Percentiles rank a stretch among this genome's conserved stretches.
Evolutionary conservation across 139 green algal species (phyloP).

Genomic region (Coelastrella sp.): DNA sequence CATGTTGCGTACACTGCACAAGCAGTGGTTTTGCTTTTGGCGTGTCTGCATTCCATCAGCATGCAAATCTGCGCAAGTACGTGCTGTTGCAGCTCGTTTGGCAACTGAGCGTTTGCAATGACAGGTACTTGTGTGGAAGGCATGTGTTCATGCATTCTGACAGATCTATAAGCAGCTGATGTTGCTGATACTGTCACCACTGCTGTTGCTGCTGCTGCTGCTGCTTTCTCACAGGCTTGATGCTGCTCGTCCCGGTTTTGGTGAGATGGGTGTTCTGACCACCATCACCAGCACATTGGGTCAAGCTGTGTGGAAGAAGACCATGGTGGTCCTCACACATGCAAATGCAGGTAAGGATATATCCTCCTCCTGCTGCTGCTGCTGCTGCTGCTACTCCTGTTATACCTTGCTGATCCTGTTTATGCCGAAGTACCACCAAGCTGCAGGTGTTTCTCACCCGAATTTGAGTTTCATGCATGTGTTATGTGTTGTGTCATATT

Average conservation of each 20-base stretch:
- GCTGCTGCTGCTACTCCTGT: background rate
- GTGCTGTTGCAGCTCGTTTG: too few relatives aligned
- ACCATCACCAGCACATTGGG: slow-evolving; percentile 61
- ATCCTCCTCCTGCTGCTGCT: background rate
- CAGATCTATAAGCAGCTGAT: background rate
- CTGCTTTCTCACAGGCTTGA: slow-evolving; percentile 57
- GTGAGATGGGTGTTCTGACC: slow-evolving; percentile 65
- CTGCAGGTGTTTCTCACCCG: background rate
- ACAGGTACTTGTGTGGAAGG: too few relatives aligned
- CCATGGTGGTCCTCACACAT: slow-evolving; percentile 70
- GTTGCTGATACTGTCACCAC: background rate
- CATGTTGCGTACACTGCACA: too few relatives aligned
- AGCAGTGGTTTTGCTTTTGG: too few relatives aligned
- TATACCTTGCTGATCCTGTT: background rate
- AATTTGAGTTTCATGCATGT: background rate
- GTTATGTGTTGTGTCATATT: background rate
- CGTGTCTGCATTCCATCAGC: too few relatives aligned
- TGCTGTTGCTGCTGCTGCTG: background rate
- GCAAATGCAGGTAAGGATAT: slow-evolving; percentile 52
- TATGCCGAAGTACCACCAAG: background rate
- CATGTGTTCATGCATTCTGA: background rate
- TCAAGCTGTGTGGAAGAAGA: slow-evolving; percentile 65
- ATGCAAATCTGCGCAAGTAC: too few relatives aligned
- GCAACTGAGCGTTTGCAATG: too few relatives aligned
- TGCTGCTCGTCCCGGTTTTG: slow-evolving; percentile 55